Evolutionary conservation across 129 eudicot species (phyloP).

Genomic region (Ambrosia trifida): DNA sequence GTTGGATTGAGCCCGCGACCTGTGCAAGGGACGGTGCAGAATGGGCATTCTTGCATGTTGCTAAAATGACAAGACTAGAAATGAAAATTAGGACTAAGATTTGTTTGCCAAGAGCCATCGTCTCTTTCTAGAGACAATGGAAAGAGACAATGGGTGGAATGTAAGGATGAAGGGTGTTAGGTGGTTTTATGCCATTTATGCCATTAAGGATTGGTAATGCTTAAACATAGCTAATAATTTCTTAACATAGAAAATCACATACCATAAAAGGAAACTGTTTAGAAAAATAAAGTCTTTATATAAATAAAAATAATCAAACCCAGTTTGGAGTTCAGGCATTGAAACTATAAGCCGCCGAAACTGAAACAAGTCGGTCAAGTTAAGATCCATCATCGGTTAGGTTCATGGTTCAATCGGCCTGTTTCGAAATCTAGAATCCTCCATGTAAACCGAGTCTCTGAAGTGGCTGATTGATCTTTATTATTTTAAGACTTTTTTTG

Average conservation of each 20-base stretch:
- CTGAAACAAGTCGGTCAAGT: too few species aligned
- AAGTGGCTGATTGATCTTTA: too few species aligned
- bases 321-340: too few species aligned
- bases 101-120: constrained; percentile 45
- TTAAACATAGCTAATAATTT: constrained; percentile 32
- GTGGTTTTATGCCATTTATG: constrained; percentile 36
- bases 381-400: too few species aligned
- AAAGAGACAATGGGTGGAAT: constrained; percentile 34
- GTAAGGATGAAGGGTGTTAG: constrained; percentile 5
- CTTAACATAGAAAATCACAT: constrained; percentile 27
- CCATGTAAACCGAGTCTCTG: too few species aligned
- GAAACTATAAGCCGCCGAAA: too few species aligned
- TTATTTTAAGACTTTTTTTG: too few species aligned
- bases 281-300: too few species aligned
- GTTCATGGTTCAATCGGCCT: too few species aligned
- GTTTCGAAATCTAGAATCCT: too few species aligned
- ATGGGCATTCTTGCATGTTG: constrained; percentile 24
- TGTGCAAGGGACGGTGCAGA: neutral
- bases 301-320: too few species aligned
- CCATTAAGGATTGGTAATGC: constrained; percentile 33
- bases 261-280: neutral
- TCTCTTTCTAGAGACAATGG: constrained; percentile 37
- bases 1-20: neutral
- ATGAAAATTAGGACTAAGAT: constrained; percentile 27
- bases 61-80: constrained; percentile 23